Conservation (phyloP, 1,284 basidiomycete species). For the Melampsora medusae region DNA sequence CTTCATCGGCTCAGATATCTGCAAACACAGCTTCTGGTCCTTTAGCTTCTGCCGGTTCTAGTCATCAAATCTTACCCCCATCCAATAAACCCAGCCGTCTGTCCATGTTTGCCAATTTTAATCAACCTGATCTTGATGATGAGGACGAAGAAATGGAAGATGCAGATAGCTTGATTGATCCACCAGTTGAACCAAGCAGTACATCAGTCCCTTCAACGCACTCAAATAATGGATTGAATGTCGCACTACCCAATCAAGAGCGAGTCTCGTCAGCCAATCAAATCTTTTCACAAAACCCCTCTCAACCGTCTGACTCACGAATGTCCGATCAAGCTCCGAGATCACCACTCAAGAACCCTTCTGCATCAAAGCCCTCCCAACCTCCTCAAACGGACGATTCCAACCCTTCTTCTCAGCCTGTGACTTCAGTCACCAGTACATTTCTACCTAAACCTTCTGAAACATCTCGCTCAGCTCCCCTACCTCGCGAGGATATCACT, state of each 20-base stretch:
- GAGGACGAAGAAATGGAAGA: conserved; percentile 28
- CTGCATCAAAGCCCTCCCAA: background rate
- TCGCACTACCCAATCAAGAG: no score
- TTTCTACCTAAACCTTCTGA: background rate
- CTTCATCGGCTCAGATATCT: background rate
- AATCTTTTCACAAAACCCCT: no score
- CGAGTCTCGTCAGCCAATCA: no score
- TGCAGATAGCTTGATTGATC: background rate
- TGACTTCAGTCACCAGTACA: background rate
- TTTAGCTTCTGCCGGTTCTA: background rate
- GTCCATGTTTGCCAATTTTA: conserved; percentile 19
- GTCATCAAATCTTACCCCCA: background rate
- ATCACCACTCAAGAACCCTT: no score
- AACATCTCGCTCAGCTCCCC: background rate
- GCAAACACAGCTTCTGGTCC: background rate
- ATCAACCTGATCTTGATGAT: conserved; percentile 21
- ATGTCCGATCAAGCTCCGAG: no score
- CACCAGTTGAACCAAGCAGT: no score
- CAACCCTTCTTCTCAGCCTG: background rate
- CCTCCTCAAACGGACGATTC: background rate
- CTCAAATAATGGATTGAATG: no score
- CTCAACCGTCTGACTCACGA: no score
- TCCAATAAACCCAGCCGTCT: conserved; percentile 34
- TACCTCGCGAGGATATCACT: conserved; percentile 4
- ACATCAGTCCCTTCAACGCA: no score